phyloP scores from a whole-genome alignment of 2,329 filamentous ascomycete species.

The Alternaria hordeiaustralica region DNA sequence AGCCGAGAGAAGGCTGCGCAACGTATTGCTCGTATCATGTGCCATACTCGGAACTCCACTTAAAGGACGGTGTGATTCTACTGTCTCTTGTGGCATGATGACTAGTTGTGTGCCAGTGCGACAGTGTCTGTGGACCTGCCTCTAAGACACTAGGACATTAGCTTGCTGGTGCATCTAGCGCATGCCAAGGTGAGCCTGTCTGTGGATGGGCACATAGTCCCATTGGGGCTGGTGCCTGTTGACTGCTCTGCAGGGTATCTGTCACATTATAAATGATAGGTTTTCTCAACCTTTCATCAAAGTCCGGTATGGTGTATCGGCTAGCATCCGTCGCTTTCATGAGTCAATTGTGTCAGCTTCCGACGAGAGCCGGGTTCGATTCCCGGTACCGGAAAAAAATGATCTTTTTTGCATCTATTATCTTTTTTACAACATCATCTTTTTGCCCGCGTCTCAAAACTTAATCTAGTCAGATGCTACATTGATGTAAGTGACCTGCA shows the following conservation, averaged over 20 bases:
- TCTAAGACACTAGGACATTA: not conserved
- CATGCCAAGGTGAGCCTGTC: not conserved
- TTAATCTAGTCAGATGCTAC: too few relatives aligned
- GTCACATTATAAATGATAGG: not conserved
- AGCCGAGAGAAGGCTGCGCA: not conserved
- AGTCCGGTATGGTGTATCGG: constrained; percentile 28
- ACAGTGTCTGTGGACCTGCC: not conserved
- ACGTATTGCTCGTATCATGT: not conserved
- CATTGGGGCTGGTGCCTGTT: too few relatives aligned
- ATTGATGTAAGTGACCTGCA: too few relatives aligned
- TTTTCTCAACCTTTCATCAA: not conserved
- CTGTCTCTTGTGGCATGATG: not conserved
- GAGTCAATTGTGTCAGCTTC: constrained; percentile 10
- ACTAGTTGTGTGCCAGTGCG: not conserved
- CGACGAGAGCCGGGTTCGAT: constrained; percentile 32
- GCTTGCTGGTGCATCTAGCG: not conserved
- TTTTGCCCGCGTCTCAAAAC: too few relatives aligned
- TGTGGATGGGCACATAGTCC: not conserved
- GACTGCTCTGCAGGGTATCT: not conserved
- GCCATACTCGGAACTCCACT: not conserved
- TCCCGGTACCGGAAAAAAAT: constrained; percentile 19
- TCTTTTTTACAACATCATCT: too few relatives aligned
- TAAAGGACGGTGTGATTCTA: not conserved
- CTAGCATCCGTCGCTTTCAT: constrained; percentile 34
- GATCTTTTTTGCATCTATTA: too few relatives aligned